These are phyloP conservation scores for Inonotus hispidus DNA, from an alignment of 1,284 basidiomycete species.

Conservation along the genomic window DNA sequence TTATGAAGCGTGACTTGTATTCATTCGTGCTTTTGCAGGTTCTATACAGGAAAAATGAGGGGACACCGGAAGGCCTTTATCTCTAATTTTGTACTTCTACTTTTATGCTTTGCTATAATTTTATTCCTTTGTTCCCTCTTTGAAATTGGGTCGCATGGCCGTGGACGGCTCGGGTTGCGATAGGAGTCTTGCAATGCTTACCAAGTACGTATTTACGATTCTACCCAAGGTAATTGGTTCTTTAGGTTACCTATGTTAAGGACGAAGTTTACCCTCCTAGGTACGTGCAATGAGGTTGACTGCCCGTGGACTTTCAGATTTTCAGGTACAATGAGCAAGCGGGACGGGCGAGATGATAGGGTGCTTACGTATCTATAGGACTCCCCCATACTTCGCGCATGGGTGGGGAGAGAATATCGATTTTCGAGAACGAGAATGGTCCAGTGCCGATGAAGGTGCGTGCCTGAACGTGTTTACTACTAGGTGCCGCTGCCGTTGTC, in stretches of 20 bases:
- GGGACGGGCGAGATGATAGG: too few species aligned
- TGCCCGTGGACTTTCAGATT: too few species aligned
- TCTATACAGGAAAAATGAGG: slow-evolving; percentile 90
- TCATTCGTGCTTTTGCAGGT: slow-evolving; percentile 41
- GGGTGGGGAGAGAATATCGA: too few species aligned
- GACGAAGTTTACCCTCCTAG: background rate
- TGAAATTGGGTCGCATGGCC: background rate
- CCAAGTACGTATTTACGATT: background rate
- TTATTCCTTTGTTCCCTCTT: background rate
- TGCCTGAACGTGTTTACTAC: too few species aligned
- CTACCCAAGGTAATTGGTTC: background rate
- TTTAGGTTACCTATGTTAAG: too few species aligned
- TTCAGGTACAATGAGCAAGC: too few species aligned
- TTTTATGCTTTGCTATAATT: background rate
- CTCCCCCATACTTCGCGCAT: too few species aligned
- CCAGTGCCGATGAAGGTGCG: background rate
- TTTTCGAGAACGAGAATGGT: background rate
- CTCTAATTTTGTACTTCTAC: slow-evolving; percentile 36
- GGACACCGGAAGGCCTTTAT: slow-evolving; percentile 82
- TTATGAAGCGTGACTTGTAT: slow-evolving; percentile 17
- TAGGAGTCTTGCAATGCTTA: background rate
- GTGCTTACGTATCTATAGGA: too few species aligned
- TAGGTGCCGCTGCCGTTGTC: too few species aligned
- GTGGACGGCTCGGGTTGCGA: background rate
- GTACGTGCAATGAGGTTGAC: background rate